phyloP scores from a whole-genome alignment of 768 basidiomycete genomes.

The Paxillus rubicundulus region DNA sequence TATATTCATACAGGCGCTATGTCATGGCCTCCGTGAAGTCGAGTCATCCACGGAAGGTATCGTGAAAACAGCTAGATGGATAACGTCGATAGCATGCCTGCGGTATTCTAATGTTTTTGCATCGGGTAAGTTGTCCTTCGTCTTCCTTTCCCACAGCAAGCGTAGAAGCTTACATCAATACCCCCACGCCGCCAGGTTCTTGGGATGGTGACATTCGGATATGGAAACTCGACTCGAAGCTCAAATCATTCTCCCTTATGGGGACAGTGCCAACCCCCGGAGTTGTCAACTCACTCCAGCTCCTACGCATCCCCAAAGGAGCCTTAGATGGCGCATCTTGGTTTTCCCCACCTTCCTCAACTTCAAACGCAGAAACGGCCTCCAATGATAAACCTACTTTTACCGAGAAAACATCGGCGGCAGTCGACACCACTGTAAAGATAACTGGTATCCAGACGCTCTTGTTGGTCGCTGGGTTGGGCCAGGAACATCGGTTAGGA shows the following conservation, averaged over 20 bases:
- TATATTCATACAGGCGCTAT: conserved; percentile 78
- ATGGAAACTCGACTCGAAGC: conserved; percentile 83
- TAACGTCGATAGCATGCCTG: conserved; percentile 78
- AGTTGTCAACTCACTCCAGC: conserved; percentile 87
- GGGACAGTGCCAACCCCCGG: conserved; percentile 69
- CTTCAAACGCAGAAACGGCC: not conserved
- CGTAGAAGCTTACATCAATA: conserved; percentile 1
- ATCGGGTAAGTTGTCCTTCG: conserved; percentile 56
- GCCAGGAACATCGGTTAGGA: conserved; percentile 87
- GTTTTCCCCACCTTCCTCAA: conserved; percentile 13
- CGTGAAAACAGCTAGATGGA: conserved; percentile 83
- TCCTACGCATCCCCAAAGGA: conserved; percentile 53
- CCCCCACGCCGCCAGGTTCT: conserved; percentile 60
- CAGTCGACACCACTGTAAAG: conserved; percentile 32
- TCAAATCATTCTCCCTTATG: conserved; percentile 71
- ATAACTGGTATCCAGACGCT: conserved; percentile 32
- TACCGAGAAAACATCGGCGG: conserved; percentile 11
- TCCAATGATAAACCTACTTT: not conserved
- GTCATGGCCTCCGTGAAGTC: conserved; percentile 80
- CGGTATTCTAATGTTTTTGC: conserved; percentile 90
- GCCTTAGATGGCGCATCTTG: conserved; percentile 45
- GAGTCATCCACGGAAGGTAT: conserved; percentile 71
- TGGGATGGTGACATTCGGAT: conserved; percentile 89
- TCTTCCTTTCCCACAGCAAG: not conserved
- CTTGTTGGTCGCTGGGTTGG: conserved; percentile 75